A percentile compares a stretch with the other conserved stretches of the same genome.
Conservation (phyloP, 1,139 yeast species). For the Yamadazyma sp. region DNA sequence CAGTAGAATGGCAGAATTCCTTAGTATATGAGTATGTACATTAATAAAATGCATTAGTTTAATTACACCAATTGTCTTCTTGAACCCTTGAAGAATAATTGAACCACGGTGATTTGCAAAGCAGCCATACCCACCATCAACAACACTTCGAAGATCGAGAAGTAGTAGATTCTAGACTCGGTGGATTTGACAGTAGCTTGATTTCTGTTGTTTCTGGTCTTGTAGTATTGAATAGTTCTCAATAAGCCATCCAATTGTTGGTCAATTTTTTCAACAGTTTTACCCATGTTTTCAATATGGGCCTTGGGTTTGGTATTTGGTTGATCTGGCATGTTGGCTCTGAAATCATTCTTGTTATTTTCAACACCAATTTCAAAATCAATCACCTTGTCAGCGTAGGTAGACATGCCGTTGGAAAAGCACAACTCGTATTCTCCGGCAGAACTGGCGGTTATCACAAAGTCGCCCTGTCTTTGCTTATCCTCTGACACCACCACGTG, state of each 20-base stretch:
- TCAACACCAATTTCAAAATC: slow-evolving; percentile 79
- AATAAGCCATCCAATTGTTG: slow-evolving; percentile 62
- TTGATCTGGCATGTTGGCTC: slow-evolving; percentile 64
- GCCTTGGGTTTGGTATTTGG: slow-evolving; percentile 60
- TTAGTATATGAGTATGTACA: slow-evolving; percentile 7
- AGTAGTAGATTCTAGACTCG: slow-evolving; percentile 81
- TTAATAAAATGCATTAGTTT: slow-evolving; percentile 6
- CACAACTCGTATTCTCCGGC: slow-evolving; percentile 92
- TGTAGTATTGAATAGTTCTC: slow-evolving; percentile 75
- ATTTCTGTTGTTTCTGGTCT: slow-evolving; percentile 89
- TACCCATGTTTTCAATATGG: slow-evolving; percentile 60
- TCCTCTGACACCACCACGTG: slow-evolving; percentile 56
- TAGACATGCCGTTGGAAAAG: slow-evolving; percentile 83
- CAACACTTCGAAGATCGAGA: slow-evolving; percentile 76
- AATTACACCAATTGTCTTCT: slow-evolving; percentile 71
- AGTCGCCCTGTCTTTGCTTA: slow-evolving; percentile 84
- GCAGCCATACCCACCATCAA: slow-evolving; percentile 85
- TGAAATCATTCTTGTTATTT: slow-evolving; percentile 46
- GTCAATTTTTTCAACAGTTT: slow-evolving; percentile 63
- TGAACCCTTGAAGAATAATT: slow-evolving; percentile 81
- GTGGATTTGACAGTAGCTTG: slow-evolving; percentile 90
- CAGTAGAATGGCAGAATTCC: slow-evolving; percentile 31
- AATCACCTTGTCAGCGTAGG: slow-evolving; percentile 82
- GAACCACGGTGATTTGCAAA: slow-evolving; percentile 80
- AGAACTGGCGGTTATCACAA: slow-evolving; percentile 64